Base-by-base conservation (phyloP, 2,329 filamentous ascomycete genomes). In the Aspergillus sp. region DNA sequence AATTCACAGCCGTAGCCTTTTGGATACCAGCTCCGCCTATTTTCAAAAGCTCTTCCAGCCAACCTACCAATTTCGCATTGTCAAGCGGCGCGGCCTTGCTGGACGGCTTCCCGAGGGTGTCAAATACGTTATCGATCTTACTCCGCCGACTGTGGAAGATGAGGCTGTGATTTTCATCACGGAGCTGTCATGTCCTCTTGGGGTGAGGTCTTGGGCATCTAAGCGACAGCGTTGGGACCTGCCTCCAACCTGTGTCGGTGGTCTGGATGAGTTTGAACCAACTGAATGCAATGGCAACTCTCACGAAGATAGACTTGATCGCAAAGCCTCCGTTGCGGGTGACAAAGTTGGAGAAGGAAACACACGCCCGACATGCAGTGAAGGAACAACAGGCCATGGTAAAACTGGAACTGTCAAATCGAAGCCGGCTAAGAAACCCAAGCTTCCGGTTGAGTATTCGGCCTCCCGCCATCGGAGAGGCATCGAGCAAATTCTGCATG, bases 81-180 rank as follows among this genome's bases (percentile, higher is more conserved):
- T 42, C 20, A 58, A 51, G 30, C 55, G 52, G 19, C 52, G 59
- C 10, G 44, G 51, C 3, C 46, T 49, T 24, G 25, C 30, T 13
- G 43, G 48, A 6, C 39, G 34, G 10, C 47, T 59, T 4, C 54
- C 51, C 0, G 43, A 54, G 2, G 69, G 65, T 0, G 57, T 80
- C 46, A 67, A 68, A 36, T 81, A 72, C 41, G 58, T 80, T 12
- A 45, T 83, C 22, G 77, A 83, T 42, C 61, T 82, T 8, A 80
- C 76, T 0, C 78, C 78, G 0, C 68, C 72, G 0, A 56, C 57
- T 0, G 71, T 79, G 47, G 79, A 75, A 1, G 75, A 81, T 2
- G 77, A 80, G 8, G 67, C 75, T 7, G 70, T 78, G 1, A 68
- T 73, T 15, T 62, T 74, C 37, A 64, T 77, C 36, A 72, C 72